Conservation (phyloP, 768 basidiomycete genomes). For the Tephrocybe sp. region DNA sequence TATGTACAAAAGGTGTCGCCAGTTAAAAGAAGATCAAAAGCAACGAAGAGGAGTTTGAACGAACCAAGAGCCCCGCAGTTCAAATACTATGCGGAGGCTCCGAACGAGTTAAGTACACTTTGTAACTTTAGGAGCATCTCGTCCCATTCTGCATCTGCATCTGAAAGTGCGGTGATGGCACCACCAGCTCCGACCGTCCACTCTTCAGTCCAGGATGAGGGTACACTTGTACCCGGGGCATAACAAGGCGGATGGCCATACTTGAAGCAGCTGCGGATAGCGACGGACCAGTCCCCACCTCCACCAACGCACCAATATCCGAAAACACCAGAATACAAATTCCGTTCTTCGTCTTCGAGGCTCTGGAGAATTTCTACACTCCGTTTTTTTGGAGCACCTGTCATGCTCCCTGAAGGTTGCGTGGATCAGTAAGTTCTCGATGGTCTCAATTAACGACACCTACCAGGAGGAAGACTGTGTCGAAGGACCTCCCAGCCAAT, state of each 20-base stretch:
- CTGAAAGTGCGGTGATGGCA: slow-evolving; percentile 91
- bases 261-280: slow-evolving; percentile 90
- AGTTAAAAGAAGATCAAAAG: too few relatives aligned
- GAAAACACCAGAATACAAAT: slow-evolving; percentile 89
- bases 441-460: not conserved
- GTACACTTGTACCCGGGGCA: not conserved
- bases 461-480: slow-evolving; percentile 84
- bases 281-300: slow-evolving; percentile 89
- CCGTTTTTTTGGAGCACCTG: slow-evolving; percentile 93
- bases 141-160: slow-evolving; percentile 87
- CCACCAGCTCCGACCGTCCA: slow-evolving; percentile 93
- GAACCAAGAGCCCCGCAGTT: not conserved
- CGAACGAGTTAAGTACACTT: slow-evolving; percentile 70
- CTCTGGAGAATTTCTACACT: slow-evolving; percentile 85
- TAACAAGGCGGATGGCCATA: slow-evolving; percentile 33
- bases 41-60: too few relatives aligned
- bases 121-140: slow-evolving; percentile 89
- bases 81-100: slow-evolving; percentile 18
- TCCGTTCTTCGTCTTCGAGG: slow-evolving; percentile 70
- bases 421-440: not conserved
- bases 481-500: slow-evolving; percentile 79
- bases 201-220: slow-evolving; percentile 36
- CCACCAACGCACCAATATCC: slow-evolving; percentile 93
- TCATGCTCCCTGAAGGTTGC: slow-evolving; percentile 78
- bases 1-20: too few relatives aligned